These are phyloP conservation scores for Ascochyta lentis DNA, from an alignment of 2,329 filamentous ascomycete genomes.

Conservation along the genomic window DNA sequence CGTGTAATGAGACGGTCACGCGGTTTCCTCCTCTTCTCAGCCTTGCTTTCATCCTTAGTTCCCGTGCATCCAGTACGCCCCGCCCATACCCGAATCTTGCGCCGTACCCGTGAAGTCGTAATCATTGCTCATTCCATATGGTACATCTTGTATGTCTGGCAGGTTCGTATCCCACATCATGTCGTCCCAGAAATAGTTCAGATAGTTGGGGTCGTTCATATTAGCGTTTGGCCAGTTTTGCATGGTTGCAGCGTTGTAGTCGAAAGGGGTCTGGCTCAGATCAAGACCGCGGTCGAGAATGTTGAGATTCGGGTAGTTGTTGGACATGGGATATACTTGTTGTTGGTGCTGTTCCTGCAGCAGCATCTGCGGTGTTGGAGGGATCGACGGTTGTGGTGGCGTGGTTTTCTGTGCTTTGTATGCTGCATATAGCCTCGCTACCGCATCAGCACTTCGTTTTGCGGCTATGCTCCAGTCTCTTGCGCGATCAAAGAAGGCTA, in stretches of 20 bases:
- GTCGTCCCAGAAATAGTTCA: constrained; percentile 50
- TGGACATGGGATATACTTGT: constrained; percentile 22
- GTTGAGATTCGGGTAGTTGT: constrained; percentile 18
- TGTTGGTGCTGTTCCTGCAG: constrained; percentile 14
- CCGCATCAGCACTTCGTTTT: constrained; percentile 52
- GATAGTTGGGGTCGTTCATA: constrained; percentile 35
- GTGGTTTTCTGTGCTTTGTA: constrained; percentile 41
- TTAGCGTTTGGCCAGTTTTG: constrained; percentile 33
- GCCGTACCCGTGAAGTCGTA: constrained; percentile 45
- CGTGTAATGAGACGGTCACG: constrained; percentile 3
- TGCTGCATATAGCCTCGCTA: constrained; percentile 52
- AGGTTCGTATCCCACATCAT: constrained; percentile 53
- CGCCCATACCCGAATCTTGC: constrained; percentile 40
- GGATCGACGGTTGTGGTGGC: constrained; percentile 16
- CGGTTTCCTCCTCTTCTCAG: background rate
- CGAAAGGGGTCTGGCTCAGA: constrained; percentile 24
- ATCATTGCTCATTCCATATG: constrained; percentile 43
- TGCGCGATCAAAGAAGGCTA: constrained; percentile 53
- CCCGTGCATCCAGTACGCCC: constrained; percentile 47
- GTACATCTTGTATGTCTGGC: constrained; percentile 47
- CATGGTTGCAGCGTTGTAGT: constrained; percentile 38
- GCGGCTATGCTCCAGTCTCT: constrained; percentile 54
- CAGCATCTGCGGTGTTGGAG: constrained; percentile 18
- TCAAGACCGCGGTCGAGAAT: constrained; percentile 4
- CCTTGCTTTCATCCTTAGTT: constrained; percentile 25